Percentiles rank a stretch among this genome's conserved stretches.
These are phyloP conservation scores for Arthrobotrys iridis DNA, from an alignment of 2,329 filamentous ascomycete genomes.

Conservation along the genomic window DNA sequence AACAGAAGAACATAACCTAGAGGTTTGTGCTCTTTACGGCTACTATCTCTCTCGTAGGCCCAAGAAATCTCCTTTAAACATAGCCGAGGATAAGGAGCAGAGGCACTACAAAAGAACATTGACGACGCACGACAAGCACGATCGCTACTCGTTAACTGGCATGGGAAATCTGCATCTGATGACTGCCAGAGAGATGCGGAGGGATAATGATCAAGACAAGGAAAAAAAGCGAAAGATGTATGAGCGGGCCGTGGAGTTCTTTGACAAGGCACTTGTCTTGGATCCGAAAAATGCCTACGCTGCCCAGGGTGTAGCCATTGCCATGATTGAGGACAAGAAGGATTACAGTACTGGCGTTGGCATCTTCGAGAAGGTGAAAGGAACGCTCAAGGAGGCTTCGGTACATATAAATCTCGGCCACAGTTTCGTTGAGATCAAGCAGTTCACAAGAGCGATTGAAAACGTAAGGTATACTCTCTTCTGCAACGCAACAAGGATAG, in stretches of 20 bases:
- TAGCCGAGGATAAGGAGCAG: constrained; percentile 89
- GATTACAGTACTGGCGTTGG: constrained; percentile 83
- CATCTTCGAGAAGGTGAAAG: constrained; percentile 88
- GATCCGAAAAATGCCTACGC: constrained; percentile 96
- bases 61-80: constrained; percentile 81
- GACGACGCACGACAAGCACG: constrained; percentile 94
- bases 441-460: constrained; percentile 91
- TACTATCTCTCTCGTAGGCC: constrained; percentile 91
- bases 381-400: constrained; percentile 86
- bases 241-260: constrained; percentile 94
- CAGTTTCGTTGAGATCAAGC: constrained; percentile 87
- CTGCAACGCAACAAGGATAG: not conserved
- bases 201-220: constrained; percentile 87
- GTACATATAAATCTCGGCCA: constrained; percentile 95
- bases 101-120: constrained; percentile 96
- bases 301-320: constrained; percentile 93
- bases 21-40: constrained; percentile 90
- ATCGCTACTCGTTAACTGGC: constrained; percentile 92
- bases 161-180: constrained; percentile 92
- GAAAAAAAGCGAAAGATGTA: constrained; percentile 89
- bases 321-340: constrained; percentile 92
- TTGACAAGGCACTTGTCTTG: constrained; percentile 94
- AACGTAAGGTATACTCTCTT: constrained; percentile 64
- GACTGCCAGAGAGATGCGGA: constrained; percentile 91
- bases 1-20: constrained; percentile 82